Percentiles rank a stretch among this genome's conserved stretches.
phyloP scores from a whole-genome alignment of 2,329 filamentous ascomycete genomes.

The Ophiostoma tasmaniense region DNA sequence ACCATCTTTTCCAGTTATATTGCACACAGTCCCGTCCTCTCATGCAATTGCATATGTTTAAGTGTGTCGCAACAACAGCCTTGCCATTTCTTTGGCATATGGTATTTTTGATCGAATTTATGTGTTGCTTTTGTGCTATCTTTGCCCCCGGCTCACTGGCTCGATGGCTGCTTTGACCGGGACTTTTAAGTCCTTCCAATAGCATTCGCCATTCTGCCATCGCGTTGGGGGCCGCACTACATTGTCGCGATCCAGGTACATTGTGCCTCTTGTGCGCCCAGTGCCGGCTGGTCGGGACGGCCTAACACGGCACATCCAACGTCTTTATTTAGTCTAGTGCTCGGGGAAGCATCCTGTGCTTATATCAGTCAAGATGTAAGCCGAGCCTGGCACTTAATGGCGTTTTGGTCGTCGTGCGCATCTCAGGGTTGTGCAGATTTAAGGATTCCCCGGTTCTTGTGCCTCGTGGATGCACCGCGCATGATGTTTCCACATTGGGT shows the following conservation, averaged over 20 bases:
- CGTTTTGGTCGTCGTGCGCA: neutral
- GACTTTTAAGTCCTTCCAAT: neutral
- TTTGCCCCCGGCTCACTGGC: neutral
- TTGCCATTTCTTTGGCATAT: neutral
- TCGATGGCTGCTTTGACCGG: neutral
- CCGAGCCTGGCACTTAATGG: neutral
- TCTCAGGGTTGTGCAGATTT: neutral
- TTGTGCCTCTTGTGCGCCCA: neutral
- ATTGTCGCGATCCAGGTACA: neutral
- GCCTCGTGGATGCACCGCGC: conserved; percentile 7
- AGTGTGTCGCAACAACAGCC: neutral
- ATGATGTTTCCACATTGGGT: conserved; percentile 10
- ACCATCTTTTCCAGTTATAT: neutral
- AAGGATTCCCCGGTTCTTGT: neutral
- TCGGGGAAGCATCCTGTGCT: neutral
- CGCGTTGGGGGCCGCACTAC: neutral
- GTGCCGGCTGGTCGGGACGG: neutral
- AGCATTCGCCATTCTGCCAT: neutral
- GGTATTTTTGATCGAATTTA: neutral
- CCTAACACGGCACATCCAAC: neutral
- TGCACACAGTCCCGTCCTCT: neutral
- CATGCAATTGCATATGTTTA: neutral
- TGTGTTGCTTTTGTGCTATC: neutral
- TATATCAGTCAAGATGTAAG: neutral
- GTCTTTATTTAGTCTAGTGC: neutral